Percentiles rank a stretch among this genome's conserved stretches.
These are phyloP conservation scores for Paspalum notatum DNA, from an alignment of 176 grass and related monocot species.

Conservation along the genomic window DNA sequence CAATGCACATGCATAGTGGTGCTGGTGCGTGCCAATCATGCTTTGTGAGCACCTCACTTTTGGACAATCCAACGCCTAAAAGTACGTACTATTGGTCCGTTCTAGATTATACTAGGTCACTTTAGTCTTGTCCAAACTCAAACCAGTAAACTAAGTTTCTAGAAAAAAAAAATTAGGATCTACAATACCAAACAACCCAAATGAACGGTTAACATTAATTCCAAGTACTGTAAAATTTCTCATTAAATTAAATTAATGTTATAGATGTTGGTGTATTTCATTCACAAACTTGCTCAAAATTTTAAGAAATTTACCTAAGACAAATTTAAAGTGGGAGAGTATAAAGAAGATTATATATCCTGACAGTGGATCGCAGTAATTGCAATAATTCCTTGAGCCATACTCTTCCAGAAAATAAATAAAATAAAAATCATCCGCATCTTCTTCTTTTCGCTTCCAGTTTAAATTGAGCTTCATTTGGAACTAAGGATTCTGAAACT, in stretches of 20 bases:
- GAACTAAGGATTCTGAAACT: not conserved
- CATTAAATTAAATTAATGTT: no score
- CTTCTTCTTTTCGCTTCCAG: not conserved
- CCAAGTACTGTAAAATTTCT: no score
- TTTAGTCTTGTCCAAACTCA: no score
- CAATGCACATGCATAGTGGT: not conserved
- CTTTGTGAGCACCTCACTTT: not conserved
- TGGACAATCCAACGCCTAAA: not conserved
- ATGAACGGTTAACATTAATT: no score
- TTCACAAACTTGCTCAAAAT: no score
- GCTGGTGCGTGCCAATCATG: not conserved
- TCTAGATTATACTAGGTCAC: no score
- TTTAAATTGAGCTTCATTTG: not conserved
- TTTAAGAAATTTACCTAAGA: not conserved
- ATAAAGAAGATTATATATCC: not conserved
- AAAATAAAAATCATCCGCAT: not conserved
- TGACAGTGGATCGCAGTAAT: not conserved
- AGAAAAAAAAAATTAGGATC: no score
- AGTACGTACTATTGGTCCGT: no score
- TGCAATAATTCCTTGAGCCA: not conserved
- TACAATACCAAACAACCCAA: no score
- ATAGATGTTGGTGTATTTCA: no score
- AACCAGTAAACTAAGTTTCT: no score
- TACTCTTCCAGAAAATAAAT: not conserved
- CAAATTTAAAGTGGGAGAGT: no score